These are phyloP conservation scores for Setaria italica DNA, from an alignment of 202 grass and related monocot species.

Conservation along the genomic window DNA sequence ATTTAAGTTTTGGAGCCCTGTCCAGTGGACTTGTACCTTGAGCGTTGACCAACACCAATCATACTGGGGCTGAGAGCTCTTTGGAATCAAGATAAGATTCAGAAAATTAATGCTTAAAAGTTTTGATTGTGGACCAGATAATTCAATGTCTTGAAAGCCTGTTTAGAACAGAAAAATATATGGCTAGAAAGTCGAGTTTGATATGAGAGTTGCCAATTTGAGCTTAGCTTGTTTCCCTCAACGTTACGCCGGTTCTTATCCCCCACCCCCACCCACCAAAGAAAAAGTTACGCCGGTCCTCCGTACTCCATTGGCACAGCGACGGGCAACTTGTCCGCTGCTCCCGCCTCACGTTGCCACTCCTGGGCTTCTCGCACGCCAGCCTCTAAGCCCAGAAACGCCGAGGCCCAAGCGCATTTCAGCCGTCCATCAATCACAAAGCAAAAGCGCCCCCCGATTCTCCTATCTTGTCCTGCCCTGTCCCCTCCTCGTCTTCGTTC, in stretches of 20 bases:
- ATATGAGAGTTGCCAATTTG: background rate
- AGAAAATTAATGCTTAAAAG: too few relatives aligned
- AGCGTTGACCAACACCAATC: too few relatives aligned
- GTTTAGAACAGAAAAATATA: background rate
- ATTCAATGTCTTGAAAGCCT: too few relatives aligned
- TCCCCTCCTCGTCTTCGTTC: constrained; percentile 17
- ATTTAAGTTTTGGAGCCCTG: too few relatives aligned
- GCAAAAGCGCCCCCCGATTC: background rate
- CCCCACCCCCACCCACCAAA: too few relatives aligned
- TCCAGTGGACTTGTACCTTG: too few relatives aligned
- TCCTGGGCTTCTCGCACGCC: background rate
- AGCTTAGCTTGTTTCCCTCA: background rate
- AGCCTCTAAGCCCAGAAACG: background rate
- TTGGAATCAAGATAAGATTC: too few relatives aligned
- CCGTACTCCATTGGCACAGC: constrained; percentile 35
- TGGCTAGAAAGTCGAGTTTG: background rate
- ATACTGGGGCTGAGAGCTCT: too few relatives aligned
- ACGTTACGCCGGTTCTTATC: too few relatives aligned
- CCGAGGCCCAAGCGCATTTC: constrained; percentile 11
- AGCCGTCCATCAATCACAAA: constrained; percentile 43
- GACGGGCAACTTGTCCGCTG: constrained; percentile 42
- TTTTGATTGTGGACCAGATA: too few relatives aligned
- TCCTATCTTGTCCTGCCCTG: constrained; percentile 22
- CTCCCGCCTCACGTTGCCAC: constrained; percentile 21
- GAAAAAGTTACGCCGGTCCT: background rate